Evolutionary conservation across 371 early-diverging fungal genomes (phyloP).

Genomic region (Chytridium lagenaria): DNA sequence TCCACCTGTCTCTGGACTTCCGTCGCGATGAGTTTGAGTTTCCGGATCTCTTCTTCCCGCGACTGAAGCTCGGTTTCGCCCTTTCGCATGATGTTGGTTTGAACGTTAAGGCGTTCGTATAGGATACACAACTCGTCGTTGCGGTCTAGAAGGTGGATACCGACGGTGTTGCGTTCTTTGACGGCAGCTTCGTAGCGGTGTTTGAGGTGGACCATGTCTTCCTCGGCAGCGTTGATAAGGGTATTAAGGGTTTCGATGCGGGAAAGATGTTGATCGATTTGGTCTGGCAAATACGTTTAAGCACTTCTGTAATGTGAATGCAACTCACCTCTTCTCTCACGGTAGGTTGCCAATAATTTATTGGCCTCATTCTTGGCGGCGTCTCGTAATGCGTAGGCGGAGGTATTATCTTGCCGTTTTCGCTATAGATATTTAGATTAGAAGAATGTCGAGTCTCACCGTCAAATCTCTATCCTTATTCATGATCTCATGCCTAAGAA

Average conservation of each 20-base stretch:
- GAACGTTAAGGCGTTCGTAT: slow-evolving; percentile 58
- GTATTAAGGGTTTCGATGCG: slow-evolving; percentile 60
- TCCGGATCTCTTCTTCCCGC: slow-evolving; percentile 53
- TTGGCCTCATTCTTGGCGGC: slow-evolving; percentile 61
- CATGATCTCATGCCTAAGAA: slow-evolving; percentile 58
- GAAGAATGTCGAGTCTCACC: slow-evolving; percentile 37
- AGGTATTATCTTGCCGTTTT: slow-evolving; percentile 59
- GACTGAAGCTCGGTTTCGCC: slow-evolving; percentile 50
- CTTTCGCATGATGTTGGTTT: slow-evolving; percentile 41
- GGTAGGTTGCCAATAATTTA: slow-evolving; percentile 53
- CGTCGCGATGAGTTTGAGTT: slow-evolving; percentile 40
- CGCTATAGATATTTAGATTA: slow-evolving; percentile 38
- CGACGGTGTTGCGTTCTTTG: slow-evolving; percentile 56
- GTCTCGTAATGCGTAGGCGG: slow-evolving; percentile 59
- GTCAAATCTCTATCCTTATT: slow-evolving; percentile 61
- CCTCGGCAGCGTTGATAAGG: slow-evolving; percentile 54
- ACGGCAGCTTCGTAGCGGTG: slow-evolving; percentile 49
- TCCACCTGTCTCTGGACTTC: slow-evolving; percentile 52
- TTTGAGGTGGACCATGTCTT: slow-evolving; percentile 53
- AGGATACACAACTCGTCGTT: slow-evolving; percentile 64
- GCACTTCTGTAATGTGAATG: background rate
- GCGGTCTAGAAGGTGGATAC: slow-evolving; percentile 56
- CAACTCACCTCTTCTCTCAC: slow-evolving; percentile 48
- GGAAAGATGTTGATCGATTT: slow-evolving; percentile 62
- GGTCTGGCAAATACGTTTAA: slow-evolving; percentile 37